Base-by-base conservation (phyloP, 148 eudicot genomes). In the Rhododendron ferrugineum region DNA sequence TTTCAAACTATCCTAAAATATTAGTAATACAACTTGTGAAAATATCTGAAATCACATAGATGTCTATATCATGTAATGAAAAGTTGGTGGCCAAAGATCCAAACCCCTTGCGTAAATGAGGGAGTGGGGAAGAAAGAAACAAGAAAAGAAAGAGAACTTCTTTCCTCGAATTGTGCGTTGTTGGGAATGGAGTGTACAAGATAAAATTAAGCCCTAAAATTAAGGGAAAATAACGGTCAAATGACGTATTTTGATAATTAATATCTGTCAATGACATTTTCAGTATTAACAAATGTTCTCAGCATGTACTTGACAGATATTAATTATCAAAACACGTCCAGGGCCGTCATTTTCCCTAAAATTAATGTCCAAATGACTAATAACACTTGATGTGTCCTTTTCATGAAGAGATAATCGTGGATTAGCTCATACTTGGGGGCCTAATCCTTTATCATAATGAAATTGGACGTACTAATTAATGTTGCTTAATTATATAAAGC, bases 331-430 rank as follows among this genome's bases (percentile, higher is more conserved):
- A 32, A 32, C 1, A 32, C 0, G 34, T 32, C 34, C 34, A 1
- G 34, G 34, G 1, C 34, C 34, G 0, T 2, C 34, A 32, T 32
- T 32, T 32, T 32, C 6, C 44, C 44, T 78, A 64, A 70, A 46
- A 58, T 64, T 68, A 46, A 37, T 86, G 84, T 54, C 60, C 18
- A 16, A 26, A 28, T 28, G 73, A 81, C 52, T 47, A 52, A 52
- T 47, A 72, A 70, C 37, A 40, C 50, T 85, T 86, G 52, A 28
- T 42, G 84, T 72, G 75, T 28, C 79, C 58, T 86, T 86, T 66
- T 70, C 40, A 11, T 28, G 9, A 18, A 36, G 44, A 46, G 81
- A 60, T 11, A 85, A 22, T 32, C 23, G 36, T 46, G 79, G 84
- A 86, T 81, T 49, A 80, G 37, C 49, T 85, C 49, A 86, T 10